A percentile compares a stretch with the other conserved stretches of the same genome.
phyloP scores from a whole-genome alignment of 805 yeast genomes.

The Schwanniomyces yamadae region DNA sequence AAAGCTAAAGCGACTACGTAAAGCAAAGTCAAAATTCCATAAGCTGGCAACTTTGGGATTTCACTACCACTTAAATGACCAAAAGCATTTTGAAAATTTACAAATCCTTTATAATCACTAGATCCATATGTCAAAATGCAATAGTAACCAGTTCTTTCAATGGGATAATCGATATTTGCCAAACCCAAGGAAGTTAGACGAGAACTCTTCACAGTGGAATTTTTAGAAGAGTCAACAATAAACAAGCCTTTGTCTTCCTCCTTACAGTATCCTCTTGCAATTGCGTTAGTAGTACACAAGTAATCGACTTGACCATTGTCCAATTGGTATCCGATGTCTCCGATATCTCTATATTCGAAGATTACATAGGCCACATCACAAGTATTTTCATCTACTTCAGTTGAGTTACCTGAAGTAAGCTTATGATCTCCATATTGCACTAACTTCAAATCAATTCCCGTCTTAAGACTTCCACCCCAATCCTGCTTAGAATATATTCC shows the following conservation, averaged over 20 bases:
- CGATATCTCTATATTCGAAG: slow-evolving; percentile 81
- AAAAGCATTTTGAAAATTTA: slow-evolving; percentile 86
- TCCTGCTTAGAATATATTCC: slow-evolving; percentile 88
- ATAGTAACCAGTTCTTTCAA: slow-evolving; percentile 82
- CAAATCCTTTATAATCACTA: slow-evolving; percentile 58
- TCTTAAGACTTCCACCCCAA: slow-evolving; percentile 75
- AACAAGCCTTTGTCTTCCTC: slow-evolving; percentile 58
- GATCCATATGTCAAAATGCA: slow-evolving; percentile 74
- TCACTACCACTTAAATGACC: slow-evolving; percentile 89
- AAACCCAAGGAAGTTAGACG: slow-evolving; percentile 57
- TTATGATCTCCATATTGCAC: slow-evolving; percentile 27
- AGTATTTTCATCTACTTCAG: slow-evolving; percentile 8
- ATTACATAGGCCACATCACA: slow-evolving; percentile 62
- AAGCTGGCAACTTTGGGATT: slow-evolving; percentile 85
- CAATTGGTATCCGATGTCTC: slow-evolving; percentile 56
- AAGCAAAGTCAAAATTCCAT: slow-evolving; percentile 79
- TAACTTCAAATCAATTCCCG: slow-evolving; percentile 32
- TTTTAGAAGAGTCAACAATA: slow-evolving; percentile 48
- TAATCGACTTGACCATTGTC: slow-evolving; percentile 46
- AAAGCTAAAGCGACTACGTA: slow-evolving; percentile 81
- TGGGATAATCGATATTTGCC: slow-evolving; percentile 59
- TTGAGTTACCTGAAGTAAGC: slow-evolving; percentile 19
- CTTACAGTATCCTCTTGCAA: slow-evolving; percentile 53
- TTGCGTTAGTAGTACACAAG: slow-evolving; percentile 72
- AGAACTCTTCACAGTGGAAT: slow-evolving; percentile 57